phyloP scores from a whole-genome alignment of 352 stramenopile genomes.

The Nothophytophthora sp. region DNA sequence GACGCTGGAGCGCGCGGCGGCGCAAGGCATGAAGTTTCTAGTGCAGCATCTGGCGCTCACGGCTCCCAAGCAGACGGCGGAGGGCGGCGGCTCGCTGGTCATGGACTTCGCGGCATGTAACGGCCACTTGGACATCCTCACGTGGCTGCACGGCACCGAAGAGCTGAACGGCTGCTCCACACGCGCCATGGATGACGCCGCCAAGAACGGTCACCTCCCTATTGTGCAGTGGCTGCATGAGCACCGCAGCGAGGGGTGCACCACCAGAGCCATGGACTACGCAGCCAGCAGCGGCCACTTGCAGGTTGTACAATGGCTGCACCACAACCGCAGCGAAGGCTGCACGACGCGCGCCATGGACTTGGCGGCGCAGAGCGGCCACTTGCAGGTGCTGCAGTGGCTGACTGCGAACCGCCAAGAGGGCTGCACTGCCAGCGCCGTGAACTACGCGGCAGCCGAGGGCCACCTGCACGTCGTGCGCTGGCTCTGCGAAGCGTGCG shows the following conservation, averaged over 20 bases:
- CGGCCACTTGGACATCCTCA: constrained; percentile 71
- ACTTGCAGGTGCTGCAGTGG: constrained; percentile 67
- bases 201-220: constrained; percentile 50
- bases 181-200: constrained; percentile 56
- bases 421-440: constrained; percentile 64
- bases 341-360: constrained; percentile 68
- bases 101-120: constrained; percentile 77
- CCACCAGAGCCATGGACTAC: constrained; percentile 64
- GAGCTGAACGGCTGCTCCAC: constrained; percentile 54
- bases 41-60: constrained; percentile 64
- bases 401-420: constrained; percentile 64
- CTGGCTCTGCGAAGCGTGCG: constrained; percentile 55
- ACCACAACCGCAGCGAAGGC: constrained; percentile 39
- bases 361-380: constrained; percentile 58
- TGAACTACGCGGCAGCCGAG: constrained; percentile 59
- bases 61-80: constrained; percentile 17
- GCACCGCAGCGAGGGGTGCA: constrained; percentile 60
- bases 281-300: constrained; percentile 60
- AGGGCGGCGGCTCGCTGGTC: constrained; percentile 45
- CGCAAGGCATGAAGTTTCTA: constrained; percentile 61
- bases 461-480: constrained; percentile 59
- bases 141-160: constrained; percentile 47
- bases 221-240: constrained; percentile 66
- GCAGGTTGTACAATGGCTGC: constrained; percentile 58
- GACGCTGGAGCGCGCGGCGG: constrained; percentile 66